These are phyloP conservation scores for Sisymbrium irio DNA, from an alignment of 345 rosid species.

Conservation along the genomic window DNA sequence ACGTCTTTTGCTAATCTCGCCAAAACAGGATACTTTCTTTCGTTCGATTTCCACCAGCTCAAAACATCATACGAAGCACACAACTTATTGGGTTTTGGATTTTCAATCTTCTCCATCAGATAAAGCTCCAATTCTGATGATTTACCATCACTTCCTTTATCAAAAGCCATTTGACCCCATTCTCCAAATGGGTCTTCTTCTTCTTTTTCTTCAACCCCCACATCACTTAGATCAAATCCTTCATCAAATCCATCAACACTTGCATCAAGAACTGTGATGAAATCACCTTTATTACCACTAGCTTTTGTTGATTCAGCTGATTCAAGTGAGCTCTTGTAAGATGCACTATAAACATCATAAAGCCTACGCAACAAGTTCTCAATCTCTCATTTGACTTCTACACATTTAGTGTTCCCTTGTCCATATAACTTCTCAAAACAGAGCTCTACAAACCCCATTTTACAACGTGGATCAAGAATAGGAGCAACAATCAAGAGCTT, in stretches of 20 bases:
- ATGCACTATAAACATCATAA: neutral
- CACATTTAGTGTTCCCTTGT: neutral
- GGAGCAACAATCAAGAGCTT: neutral
- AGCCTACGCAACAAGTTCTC: neutral
- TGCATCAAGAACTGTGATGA: neutral
- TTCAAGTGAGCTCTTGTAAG: neutral
- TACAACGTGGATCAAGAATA: neutral
- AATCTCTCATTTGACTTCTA: too few relatives aligned
- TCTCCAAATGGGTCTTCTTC: too few relatives aligned
- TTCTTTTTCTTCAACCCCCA: neutral
- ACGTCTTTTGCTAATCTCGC: neutral
- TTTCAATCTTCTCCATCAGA: neutral
- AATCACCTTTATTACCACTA: neutral
- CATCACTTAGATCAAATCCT: neutral
- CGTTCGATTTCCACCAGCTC: neutral
- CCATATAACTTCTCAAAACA: neutral
- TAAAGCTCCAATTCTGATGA: neutral
- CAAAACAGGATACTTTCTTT: neutral
- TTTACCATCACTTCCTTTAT: neutral
- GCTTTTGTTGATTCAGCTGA: neutral
- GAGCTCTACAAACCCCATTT: neutral
- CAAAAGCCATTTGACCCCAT: too few relatives aligned
- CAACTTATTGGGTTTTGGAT: too few relatives aligned
- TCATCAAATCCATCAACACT: neutral
- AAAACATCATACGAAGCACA: too few relatives aligned